Conservation (phyloP, 441 rosid species). For the Sinapis alba region DNA sequence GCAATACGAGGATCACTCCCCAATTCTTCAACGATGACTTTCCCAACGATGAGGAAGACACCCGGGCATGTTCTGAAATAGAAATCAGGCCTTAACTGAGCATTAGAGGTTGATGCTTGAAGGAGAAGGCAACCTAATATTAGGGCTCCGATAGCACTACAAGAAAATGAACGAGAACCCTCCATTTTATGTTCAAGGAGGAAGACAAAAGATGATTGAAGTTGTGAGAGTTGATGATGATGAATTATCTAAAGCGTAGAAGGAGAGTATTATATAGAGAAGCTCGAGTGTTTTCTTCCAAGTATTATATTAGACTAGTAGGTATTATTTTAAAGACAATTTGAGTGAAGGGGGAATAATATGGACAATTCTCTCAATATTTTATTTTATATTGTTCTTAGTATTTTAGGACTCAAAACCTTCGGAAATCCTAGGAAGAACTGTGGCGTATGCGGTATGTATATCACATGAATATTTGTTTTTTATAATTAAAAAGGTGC, state of each 20-base stretch:
- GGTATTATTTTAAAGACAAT: not conserved
- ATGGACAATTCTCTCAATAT: too few species aligned
- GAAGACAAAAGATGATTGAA: not conserved
- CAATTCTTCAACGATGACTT: slow-evolving; percentile 38
- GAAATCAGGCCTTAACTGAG: slow-evolving; percentile 51
- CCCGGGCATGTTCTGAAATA: slow-evolving; percentile 51
- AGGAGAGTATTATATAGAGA: slow-evolving; percentile 31
- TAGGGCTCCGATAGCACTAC: slow-evolving; percentile 25
- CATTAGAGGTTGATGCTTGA: slow-evolving; percentile 40
- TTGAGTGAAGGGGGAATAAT: not conserved
- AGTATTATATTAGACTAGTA: not conserved
- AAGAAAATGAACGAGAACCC: slow-evolving; percentile 19
- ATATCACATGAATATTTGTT: not conserved
- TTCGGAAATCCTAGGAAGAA: not conserved
- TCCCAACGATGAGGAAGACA: slow-evolving; percentile 40
- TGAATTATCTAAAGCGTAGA: not conserved
- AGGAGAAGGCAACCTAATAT: slow-evolving; percentile 37
- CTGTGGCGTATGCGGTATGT: not conserved
- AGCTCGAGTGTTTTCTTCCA: slow-evolving; percentile 21
- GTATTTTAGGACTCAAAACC: not conserved
- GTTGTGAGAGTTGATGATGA: slow-evolving; percentile 5
- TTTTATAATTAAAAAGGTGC: not conserved
- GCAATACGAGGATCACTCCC: slow-evolving; percentile 51
- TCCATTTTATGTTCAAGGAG: slow-evolving; percentile 15
- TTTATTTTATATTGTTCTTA: too few species aligned